Evolutionary conservation across 73 alveolate species (phyloP).

Genomic region (Paraurostyla sp.): DNA sequence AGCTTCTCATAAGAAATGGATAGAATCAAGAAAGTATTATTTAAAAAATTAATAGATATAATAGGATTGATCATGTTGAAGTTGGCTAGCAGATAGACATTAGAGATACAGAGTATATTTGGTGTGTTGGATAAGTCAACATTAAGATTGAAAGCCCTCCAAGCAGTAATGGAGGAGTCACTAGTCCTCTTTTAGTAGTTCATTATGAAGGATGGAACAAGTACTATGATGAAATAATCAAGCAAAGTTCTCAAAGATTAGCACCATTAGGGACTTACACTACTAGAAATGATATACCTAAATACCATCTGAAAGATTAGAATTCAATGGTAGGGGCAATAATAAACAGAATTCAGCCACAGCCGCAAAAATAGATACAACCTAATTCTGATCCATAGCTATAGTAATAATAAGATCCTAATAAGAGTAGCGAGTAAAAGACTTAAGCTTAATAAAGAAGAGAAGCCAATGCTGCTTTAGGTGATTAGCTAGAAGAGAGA

Average conservation of each 20-base stretch:
- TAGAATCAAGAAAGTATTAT: conserved; percentile 28
- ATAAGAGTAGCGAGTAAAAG: background rate
- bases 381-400: background rate
- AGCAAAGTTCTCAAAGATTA: conserved; percentile 72
- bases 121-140: conserved; percentile 80
- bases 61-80: conserved; percentile 33
- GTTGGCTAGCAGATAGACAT: conserved; percentile 73
- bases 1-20: conserved; percentile 58
- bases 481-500: conserved; percentile 27
- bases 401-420: background rate
- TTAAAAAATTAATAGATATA: background rate
- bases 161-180: too few species aligned
- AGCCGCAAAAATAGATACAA: background rate
- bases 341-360: conserved; percentile 9
- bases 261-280: conserved; percentile 84
- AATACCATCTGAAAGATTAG: conserved; percentile 43
- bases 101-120: conserved; percentile 79
- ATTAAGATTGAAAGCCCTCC: conserved; percentile 41
- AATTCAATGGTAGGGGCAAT: conserved; percentile 18
- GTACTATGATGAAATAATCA: conserved; percentile 79
- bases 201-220: conserved; percentile 83
- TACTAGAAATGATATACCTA: conserved; percentile 75
- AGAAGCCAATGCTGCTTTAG: conserved; percentile 26
- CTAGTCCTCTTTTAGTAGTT: conserved; percentile 29
- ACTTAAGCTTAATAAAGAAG: background rate